Conservation (phyloP, 768 basidiomycete genomes). For the Boletus vermiculosoides region DNA sequence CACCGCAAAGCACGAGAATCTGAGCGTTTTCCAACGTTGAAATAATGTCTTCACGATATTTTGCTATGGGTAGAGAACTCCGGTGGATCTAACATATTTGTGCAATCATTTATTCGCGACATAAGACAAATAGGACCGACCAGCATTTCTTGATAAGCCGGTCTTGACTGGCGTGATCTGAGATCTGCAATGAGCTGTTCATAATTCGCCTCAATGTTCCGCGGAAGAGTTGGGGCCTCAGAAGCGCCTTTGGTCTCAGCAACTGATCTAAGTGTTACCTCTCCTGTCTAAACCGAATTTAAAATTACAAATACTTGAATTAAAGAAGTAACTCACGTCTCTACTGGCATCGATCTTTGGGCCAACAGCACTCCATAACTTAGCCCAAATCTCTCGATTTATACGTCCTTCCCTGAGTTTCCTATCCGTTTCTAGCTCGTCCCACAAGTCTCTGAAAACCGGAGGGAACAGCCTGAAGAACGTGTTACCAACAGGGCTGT, state of each 20-base stretch:
- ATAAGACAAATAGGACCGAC: conserved; percentile 42
- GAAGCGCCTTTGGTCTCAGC: conserved; percentile 17
- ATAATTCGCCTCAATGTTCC: conserved; percentile 25
- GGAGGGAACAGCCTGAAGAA: conserved; percentile 81
- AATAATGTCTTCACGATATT: conserved; percentile 72
- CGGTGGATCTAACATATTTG: conserved; percentile 57
- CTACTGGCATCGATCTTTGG: conserved; percentile 46
- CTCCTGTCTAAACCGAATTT: conserved; percentile 17
- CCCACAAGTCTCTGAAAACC: conserved; percentile 87
- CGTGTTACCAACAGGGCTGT: conserved; percentile 49
- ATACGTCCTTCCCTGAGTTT: conserved; percentile 57
- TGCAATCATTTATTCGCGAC: neutral
- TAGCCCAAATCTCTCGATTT: conserved; percentile 73
- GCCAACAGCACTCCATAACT: conserved; percentile 60
- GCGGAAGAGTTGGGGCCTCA: conserved; percentile 1
- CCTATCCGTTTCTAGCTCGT: conserved; percentile 71
- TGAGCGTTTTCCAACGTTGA: conserved; percentile 69
- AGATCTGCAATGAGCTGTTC: conserved; percentile 62
- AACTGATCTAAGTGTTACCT: conserved; percentile 18
- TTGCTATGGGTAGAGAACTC: conserved; percentile 80
- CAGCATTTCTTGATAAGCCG: conserved; percentile 85
- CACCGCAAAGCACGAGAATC: conserved; percentile 83
- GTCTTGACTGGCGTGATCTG: conserved; percentile 55
- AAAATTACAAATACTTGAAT: neutral
- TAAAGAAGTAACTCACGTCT: conserved; percentile 39